Evolutionary conservation across 1,139 yeast species (phyloP), one percentile per base, ranked within the genome.

Genomic region (Chernovozyma aurita): DNA sequence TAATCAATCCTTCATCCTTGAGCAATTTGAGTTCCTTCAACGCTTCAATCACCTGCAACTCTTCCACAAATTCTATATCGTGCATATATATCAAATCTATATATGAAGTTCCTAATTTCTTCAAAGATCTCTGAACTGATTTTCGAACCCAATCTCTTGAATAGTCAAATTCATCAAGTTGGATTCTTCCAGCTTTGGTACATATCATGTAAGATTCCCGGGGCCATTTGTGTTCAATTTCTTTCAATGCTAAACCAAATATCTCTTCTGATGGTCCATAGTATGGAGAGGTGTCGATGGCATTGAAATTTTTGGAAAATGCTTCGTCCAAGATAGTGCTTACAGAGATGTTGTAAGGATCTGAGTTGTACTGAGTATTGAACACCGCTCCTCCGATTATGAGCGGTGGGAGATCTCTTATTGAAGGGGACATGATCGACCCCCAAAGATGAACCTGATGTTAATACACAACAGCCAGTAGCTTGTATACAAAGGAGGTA

Each of bases 271-370:
- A 85, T 0, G 88, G 88, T 0, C 97, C 97, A 53, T 90, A 90
- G 59, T 86, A 90, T 2, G 97, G 95, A 0, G 95, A 84, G 0
- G 96, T 87, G 53, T 92, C 97, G 30, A 90, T 65, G 2, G 95
- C 94, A 35, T 73, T 73, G 42, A 86, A 65, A 0, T 96, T 97
- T 18, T 67, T 56, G 17, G 65, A 61, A 48, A 87, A 81, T 0
- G 92, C 95, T 15, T 59, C 52, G 33, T 63, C 57, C 18, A 90
- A 52, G 37, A 90, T 73, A 1, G 73, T 77, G 4, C 62, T 64
- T 11, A 80, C 70, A 2, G 87, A 81, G 28, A 85, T 47, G 0
- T 61, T 51, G 34, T 65, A 65, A 0, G 95, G 95, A 46, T 82
- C 70, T 12, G 70, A 76, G 40, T 80, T 75, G 63, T 86, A 88